phyloP scores from a whole-genome alignment of 768 basidiomycete genomes.

The Phylloporus sp. region DNA sequence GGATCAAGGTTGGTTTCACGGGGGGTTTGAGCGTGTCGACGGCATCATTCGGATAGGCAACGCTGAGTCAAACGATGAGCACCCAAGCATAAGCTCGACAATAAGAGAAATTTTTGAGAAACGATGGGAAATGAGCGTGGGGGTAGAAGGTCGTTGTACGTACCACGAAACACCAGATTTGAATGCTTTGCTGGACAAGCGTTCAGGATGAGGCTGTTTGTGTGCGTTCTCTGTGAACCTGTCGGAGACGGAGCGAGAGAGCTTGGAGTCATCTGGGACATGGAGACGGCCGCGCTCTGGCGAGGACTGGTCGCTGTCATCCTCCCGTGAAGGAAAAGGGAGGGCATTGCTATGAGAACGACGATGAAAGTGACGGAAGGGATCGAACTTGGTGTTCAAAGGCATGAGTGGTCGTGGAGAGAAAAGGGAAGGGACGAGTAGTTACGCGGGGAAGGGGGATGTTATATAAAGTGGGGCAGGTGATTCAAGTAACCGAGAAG shows the following conservation, averaged over 20 bases:
- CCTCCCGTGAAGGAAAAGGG: conserved; percentile 6
- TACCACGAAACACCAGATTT: conserved; percentile 12
- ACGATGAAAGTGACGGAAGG: conserved; percentile 23
- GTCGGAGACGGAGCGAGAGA: neutral
- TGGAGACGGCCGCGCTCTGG: conserved; percentile 7
- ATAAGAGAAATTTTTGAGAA: no score
- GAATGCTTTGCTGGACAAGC: neutral
- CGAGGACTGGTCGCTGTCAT: conserved; percentile 24
- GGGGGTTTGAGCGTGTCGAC: neutral
- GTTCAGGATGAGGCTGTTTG: neutral
- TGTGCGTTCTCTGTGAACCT: neutral
- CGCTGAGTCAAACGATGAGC: conserved; percentile 3
- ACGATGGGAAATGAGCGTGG: conserved; percentile 3
- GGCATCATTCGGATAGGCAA: neutral
- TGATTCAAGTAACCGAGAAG: conserved; percentile 7
- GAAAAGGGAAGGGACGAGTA: neutral
- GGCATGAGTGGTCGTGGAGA: no score
- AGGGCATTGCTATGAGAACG: conserved; percentile 1
- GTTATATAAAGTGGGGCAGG: neutral
- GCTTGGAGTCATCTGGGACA: neutral
- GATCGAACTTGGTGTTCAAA: conserved; percentile 3
- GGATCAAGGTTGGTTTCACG: conserved; percentile 21
- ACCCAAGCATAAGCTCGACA: no score
- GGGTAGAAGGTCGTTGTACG: neutral
- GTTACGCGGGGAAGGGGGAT: neutral